Evolutionary conservation across 176 grass and related monocot genomes (phyloP), one percentile per base, ranked within the genome.

Genomic region (Panicum miliaceum): DNA sequence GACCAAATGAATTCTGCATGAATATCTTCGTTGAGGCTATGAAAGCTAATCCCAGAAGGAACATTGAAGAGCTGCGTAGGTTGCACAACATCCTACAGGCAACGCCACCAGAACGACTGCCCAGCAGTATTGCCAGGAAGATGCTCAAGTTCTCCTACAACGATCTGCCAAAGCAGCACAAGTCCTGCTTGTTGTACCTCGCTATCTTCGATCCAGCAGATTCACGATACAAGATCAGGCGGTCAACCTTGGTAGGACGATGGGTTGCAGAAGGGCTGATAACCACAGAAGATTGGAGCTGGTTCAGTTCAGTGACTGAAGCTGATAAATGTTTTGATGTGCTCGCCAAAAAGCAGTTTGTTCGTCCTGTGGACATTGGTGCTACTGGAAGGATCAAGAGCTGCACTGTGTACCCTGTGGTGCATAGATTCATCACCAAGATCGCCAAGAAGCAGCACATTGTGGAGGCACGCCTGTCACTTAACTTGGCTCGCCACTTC

Each of bases 151-250:
- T 61, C 20, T 84, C 64, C 10, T 73, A 82, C 22, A 35, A 0
- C 0, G 59, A 84, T 16, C 11, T 89, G 8, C 51, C 27, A 9
- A 57, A 32, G 40, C 27, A 59, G 6, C 72, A 79, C 26, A 70
- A 67, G 66, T 16, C 50, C 7, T 85, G 81, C 62, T 80, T 79
- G 54, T 0, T 83, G 20, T 68, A 89, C 40, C 81, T 85, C 45
- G 63, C 82, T 12, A 47, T 85, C 52, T 53, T 53, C 51, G 4
- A 14, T 10, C 18, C 18, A 6, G 22, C 40, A 41, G 40, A 45
- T 0, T 7, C 9, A 12, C 16, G 23, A 6, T 2, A 56, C 3
- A 42, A 20, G 7, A 71, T 85, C 63, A 59, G 13, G 12, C 25
- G 63, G 12, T 85, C 83, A 36, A 80, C 68, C 20, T 13, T 87